These are phyloP conservation scores for Kwoniella mangroviensis DNA, from an alignment of 768 basidiomycete genomes.

Conservation along the genomic window DNA sequence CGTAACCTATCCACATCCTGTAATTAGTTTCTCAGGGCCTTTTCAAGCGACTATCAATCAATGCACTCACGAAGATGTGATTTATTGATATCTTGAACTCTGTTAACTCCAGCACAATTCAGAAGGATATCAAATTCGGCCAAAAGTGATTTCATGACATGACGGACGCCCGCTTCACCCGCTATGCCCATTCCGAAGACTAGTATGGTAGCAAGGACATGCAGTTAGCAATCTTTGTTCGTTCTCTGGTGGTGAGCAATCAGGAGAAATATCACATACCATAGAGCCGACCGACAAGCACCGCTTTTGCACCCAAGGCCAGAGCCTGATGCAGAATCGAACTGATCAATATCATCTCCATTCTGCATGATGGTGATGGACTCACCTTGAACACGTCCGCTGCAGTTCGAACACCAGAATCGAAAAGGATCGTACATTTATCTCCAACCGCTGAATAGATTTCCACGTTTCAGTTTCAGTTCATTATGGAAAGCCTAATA, in stretches of 20 bases:
- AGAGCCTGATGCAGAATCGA: conserved; percentile 62
- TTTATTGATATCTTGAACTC: conserved; percentile 13
- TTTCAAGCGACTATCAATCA: not conserved
- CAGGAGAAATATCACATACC: conserved; percentile 1
- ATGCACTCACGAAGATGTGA: conserved; percentile 20
- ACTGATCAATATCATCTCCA: not conserved
- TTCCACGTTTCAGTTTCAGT: too few species aligned
- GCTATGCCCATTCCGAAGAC: conserved; percentile 72
- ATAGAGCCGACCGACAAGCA: conserved; percentile 65
- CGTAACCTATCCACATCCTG: not conserved
- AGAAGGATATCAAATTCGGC: conserved; percentile 22
- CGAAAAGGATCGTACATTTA: conserved; percentile 61
- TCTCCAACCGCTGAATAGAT: too few species aligned
- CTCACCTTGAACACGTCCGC: conserved; percentile 72
- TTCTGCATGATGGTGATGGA: not conserved
- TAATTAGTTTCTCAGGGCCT: not conserved
- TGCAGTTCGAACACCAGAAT: conserved; percentile 75
- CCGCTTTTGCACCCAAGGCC: conserved; percentile 81
- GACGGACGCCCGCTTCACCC: conserved; percentile 75
- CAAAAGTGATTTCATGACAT: conserved; percentile 63
- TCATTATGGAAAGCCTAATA: too few species aligned
- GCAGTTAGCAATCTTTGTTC: not conserved
- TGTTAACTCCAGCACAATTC: conserved; percentile 23
- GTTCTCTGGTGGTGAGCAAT: not conserved
- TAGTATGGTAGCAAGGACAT: not conserved